Evolutionary conservation across 169 alveolate genomes (phyloP), one percentile per base, ranked within the genome.

Genomic region (Amoebophrya sp.): DNA sequence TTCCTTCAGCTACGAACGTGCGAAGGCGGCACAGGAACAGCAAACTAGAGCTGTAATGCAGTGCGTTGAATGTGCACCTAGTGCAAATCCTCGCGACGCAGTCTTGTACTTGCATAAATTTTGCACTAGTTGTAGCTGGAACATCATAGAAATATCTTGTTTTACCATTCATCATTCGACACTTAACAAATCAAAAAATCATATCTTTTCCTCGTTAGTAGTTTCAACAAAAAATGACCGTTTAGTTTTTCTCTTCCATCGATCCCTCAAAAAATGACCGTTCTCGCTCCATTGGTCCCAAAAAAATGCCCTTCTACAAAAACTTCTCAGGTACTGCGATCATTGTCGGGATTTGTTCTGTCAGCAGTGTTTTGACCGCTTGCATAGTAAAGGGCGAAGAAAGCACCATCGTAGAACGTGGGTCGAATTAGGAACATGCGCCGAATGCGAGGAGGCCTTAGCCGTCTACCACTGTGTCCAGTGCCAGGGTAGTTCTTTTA

Each of bases 391-490:
- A 54, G 94, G 94, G 24, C 91, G 92, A 14, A 40, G 94, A 40
- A 91, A 93, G 26, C 47, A 90, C 55, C 94, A 93, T 77, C 92
- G 92, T 77, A 89, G 94, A 39, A 93, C 94, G 1, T 93, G 94
- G 94, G 94, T 93, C 12, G 94, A 93, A 90, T 76, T 93, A 89
- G 94, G 94, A 6, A 90, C 89, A 47, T 93, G 94, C 83, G 91
- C 94, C 6, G 94, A 93, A 39, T 93, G 94, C 53, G 93, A 89
- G 36, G 91, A 91, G 77, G 78, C 93, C 40, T 53, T 93, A 10
- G 94, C 94, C 10, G 92, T 90, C 18, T 91, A 77, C 41, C 94
- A 93, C 47, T 93, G 94, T 53, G 94, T 93, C 41, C 94, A 93
- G 41, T 93, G 94, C 55, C 92, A 90, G 34, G 92, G 55, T 41